These are phyloP conservation scores for Nematocida sp. DNA, from an alignment of 371 early-diverging fungal species.

Conservation along the genomic window DNA sequence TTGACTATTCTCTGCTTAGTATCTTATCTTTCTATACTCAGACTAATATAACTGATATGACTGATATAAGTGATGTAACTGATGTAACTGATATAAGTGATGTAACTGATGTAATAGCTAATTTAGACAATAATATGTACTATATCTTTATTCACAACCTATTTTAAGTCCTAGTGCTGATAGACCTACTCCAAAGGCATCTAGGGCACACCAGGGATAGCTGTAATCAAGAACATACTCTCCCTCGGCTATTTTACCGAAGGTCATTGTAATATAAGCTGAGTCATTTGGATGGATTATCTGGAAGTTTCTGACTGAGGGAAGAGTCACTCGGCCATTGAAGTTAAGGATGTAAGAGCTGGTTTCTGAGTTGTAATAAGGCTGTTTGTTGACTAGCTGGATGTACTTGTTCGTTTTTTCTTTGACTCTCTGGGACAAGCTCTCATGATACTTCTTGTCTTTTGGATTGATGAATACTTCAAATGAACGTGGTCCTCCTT, in stretches of 20 bases:
- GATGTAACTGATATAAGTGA: no score
- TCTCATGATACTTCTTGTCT: background rate
- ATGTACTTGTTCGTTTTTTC: slow-evolving; percentile 40
- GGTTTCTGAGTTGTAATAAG: slow-evolving; percentile 72
- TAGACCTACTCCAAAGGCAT: slow-evolving; percentile 83
- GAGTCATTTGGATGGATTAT: slow-evolving; percentile 68
- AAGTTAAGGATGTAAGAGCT: slow-evolving; percentile 86
- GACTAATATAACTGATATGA: no score
- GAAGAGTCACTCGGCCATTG: slow-evolving; percentile 78
- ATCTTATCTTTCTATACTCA: no score
- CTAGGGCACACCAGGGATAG: slow-evolving; percentile 80
- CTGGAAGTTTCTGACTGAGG: slow-evolving; percentile 92
- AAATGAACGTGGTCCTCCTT: slow-evolving; percentile 32
- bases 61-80: no score
- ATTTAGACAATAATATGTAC: no score
- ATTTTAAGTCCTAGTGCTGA: slow-evolving; percentile 68
- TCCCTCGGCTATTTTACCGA: slow-evolving; percentile 74
- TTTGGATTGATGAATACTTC: slow-evolving; percentile 21
- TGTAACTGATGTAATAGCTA: no score
- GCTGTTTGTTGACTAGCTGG: slow-evolving; percentile 59
- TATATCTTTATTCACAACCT: slow-evolving; percentile 46
- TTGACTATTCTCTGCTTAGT: no score
- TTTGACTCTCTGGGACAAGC: slow-evolving; percentile 9
- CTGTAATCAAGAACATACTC: slow-evolving; percentile 81
- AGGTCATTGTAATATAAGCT: slow-evolving; percentile 80